phyloP scores from a whole-genome alignment of 1,284 basidiomycete species.

The Cystobasidiaceae sp. region DNA sequence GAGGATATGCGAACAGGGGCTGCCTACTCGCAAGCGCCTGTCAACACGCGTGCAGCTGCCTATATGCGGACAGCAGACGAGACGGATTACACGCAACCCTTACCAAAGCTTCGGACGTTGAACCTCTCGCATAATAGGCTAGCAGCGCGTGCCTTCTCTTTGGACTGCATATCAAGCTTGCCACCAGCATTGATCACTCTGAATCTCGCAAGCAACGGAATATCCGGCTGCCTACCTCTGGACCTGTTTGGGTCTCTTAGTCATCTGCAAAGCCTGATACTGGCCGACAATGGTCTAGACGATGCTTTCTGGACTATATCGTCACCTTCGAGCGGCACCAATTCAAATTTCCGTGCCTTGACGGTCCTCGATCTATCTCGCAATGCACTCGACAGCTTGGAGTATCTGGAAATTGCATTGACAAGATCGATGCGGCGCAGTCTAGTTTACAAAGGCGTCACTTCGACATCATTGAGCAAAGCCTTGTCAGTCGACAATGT shows the following conservation, averaged over 20 bases:
- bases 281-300: conserved; percentile 3
- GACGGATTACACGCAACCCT: not conserved
- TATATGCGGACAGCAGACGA: not conserved
- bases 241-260: not conserved
- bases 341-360: conserved; percentile 3
- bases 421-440: not conserved
- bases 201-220: not conserved
- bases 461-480: not conserved
- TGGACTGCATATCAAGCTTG: not conserved
- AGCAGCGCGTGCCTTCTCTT: not conserved
- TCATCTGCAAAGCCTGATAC: not conserved
- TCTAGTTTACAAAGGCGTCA: not conserved
- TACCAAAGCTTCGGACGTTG: not conserved
- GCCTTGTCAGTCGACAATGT: not conserved
- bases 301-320: conserved; percentile 3
- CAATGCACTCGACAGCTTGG: conserved; percentile 21
- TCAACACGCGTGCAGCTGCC: not conserved
- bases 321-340: not conserved
- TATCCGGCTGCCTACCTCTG: not conserved
- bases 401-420: not conserved
- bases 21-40: not conserved
- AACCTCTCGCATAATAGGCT: not conserved
- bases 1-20: not conserved
- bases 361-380: not conserved
- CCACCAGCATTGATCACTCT: not conserved